A percentile compares a stretch with the other conserved stretches of the same genome.
Evolutionary conservation across 352 stramenopile genomes (phyloP).

Genomic region (Globisporangium perplexum): DNA sequence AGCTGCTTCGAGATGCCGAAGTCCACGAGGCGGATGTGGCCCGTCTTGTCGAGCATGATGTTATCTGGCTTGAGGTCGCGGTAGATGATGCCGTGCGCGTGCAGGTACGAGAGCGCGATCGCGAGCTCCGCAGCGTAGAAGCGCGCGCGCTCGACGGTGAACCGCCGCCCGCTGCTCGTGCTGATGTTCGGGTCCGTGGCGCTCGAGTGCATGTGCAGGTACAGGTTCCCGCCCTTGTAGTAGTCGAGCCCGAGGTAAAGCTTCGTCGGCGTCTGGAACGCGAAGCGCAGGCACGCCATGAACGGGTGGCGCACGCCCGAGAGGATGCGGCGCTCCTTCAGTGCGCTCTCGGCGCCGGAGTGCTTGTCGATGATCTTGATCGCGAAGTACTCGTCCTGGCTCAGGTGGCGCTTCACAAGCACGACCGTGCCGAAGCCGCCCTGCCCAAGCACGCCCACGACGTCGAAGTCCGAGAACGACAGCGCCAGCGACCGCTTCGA

Average conservation of each 20-base stretch:
- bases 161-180: constrained; percentile 63
- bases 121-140: constrained; percentile 88
- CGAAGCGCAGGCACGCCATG: constrained; percentile 74
- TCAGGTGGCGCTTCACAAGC: constrained; percentile 74
- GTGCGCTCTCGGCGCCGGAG: constrained; percentile 59
- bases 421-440: constrained; percentile 78
- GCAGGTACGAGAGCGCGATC: constrained; percentile 84
- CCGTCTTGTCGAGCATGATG: constrained; percentile 85
- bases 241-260: constrained; percentile 80
- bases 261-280: constrained; percentile 84
- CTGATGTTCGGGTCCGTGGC: constrained; percentile 78
- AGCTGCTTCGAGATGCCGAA: constrained; percentile 89
- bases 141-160: constrained; percentile 55
- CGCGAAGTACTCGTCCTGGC: constrained; percentile 73
- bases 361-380: constrained; percentile 89
- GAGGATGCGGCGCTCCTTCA: constrained; percentile 76
- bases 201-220: constrained; percentile 85
- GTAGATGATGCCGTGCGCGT: constrained; percentile 84
- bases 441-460: constrained; percentile 78
- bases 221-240: constrained; percentile 83
- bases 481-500: constrained; percentile 79
- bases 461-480: constrained; percentile 83
- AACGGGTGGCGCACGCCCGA: constrained; percentile 76
- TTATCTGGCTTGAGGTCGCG: constrained; percentile 87
- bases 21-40: constrained; percentile 86